Base-by-base conservation (phyloP, 129 eudicot genomes). In the Flaveria brownii region DNA sequence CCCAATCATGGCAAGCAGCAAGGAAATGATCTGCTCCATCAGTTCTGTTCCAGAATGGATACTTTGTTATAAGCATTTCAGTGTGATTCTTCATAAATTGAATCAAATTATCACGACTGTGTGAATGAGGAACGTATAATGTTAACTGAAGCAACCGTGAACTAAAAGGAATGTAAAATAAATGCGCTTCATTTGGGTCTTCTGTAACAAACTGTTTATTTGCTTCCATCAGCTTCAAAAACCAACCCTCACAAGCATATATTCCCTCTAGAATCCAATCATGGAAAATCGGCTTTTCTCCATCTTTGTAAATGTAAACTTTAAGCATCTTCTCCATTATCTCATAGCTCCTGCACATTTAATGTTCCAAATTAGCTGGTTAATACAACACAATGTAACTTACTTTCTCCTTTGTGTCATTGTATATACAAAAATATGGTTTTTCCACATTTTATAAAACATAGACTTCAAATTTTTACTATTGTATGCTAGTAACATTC, bases 1-100 rank as follows among this genome's bases (percentile, higher is more conserved):
- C 97, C 97, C 97, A 92, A 74, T 92, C 97, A 84, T 92, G 97
- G 84, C 96, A 92, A 39, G 89, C 96, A 65, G 84, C 90, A 9
- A 92, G 81, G 68, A 92, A 89, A 84, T 92, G 96, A 70, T 92
- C 91, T 0, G 90, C 80, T 16, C 97, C 97, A 71, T 76, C 42
- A 2, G 88, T 85, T 81, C 93, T 80, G 56, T 92, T 86, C 97
- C 97, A 89, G 68, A 80, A 89, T 47, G 85, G 88, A 82, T 92
- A 86, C 65, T 81, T 87, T 14, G 78, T 57, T n/a, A 88, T 73
- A 68, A 92, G 86, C 79, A 68, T 85, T 66, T 89, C 87, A 13
- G 87, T 77, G 69, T 92, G 89, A 72, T 80, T 77, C 74, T 85
- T 89, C 85, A 89, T 79, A 73, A 84, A 83, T 64, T 63, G 82